Conservation (phyloP, 2,329 filamentous ascomycete species). For the Alternaria conjuncta region DNA sequence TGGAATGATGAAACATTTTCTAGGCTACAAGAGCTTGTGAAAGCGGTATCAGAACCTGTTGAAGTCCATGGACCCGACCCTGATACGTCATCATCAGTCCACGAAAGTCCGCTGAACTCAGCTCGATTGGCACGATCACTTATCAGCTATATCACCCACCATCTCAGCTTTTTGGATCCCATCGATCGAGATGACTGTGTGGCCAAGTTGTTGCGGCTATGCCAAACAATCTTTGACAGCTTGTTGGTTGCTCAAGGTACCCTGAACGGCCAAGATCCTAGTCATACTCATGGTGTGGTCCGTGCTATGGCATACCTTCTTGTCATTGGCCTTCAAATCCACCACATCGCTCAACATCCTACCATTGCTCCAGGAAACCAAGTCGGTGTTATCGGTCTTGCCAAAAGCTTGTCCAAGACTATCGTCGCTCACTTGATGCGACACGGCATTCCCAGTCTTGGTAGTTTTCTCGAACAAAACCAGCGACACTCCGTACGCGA, state of each 20-base stretch:
- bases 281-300: background rate
- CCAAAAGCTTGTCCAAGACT: constrained; percentile 45
- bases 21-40: constrained; percentile 26
- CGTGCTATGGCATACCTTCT: constrained; percentile 39
- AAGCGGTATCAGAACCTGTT: constrained; percentile 9
- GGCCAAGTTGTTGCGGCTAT: constrained; percentile 50
- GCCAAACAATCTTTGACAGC: constrained; percentile 43
- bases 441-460: constrained; percentile 47
- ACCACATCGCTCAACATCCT: constrained; percentile 39
- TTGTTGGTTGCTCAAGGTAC: constrained; percentile 22
- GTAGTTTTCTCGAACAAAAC: constrained; percentile 55
- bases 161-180: constrained; percentile 61
- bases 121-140: constrained; percentile 52
- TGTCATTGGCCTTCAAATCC: constrained; percentile 38
- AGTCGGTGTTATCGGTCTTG: constrained; percentile 33
- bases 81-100: background rate
- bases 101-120: constrained; percentile 10
- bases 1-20: constrained; percentile 64
- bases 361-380: constrained; percentile 17
- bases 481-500: constrained; percentile 52
- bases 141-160: constrained; percentile 57
- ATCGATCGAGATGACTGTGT: constrained; percentile 60
- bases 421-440: constrained; percentile 46
- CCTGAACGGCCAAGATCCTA: background rate
- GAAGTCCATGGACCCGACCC: background rate